Evolutionary conservation across 345 rosid species (phyloP), one percentile per base, ranked within the genome.

Genomic region (Corymbia maculata): DNA sequence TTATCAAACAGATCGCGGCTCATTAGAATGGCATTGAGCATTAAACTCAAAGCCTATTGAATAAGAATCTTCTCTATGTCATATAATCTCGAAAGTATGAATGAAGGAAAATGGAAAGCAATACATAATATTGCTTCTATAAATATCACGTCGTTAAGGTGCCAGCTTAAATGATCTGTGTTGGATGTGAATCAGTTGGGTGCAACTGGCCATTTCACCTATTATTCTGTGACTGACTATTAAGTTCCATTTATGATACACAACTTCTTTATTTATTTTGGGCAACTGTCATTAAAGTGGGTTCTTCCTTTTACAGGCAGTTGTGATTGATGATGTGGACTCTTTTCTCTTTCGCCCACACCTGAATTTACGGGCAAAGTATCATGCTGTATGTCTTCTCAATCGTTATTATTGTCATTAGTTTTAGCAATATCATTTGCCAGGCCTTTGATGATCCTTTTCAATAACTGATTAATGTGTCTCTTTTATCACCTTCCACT

Each of bases 321-420:
- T 97, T 88, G 98, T 97, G 89, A 95, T 98, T 85, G 96, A 96
- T 89, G 99, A 98, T 92, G 99, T 98, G 86, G 99, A 98, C 89
- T 85, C 95, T 64, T 96, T 98, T 91, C 97, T 98, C 52, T 98
- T 98, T 88, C 95, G 99, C 85, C 99, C 99, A 88, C 98, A 91
- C 91, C 92, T 98, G 93, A 98, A 95, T 52, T 85, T 93, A 79
- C 95, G 98, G 79, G 97, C 99, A 64, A 96, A 98, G 88, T 95
- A 97, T 93, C 97, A 96, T 89, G 98, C 98, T 79, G 98, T 98
- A 96, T 86, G 98, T 93, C 50, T 87, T 49, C 44, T 5, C 32
- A 68, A 5, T 50, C 52, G 21, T 61, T 22, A 19, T 88, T n/a
- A 21, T 44, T 89, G 6, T 30, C 45, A 9, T 84, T 51, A 36